Evolutionary conservation across 1,284 basidiomycete genomes (phyloP), one percentile per base, ranked within the genome.

Genomic region (Gomphus bonarii): DNA sequence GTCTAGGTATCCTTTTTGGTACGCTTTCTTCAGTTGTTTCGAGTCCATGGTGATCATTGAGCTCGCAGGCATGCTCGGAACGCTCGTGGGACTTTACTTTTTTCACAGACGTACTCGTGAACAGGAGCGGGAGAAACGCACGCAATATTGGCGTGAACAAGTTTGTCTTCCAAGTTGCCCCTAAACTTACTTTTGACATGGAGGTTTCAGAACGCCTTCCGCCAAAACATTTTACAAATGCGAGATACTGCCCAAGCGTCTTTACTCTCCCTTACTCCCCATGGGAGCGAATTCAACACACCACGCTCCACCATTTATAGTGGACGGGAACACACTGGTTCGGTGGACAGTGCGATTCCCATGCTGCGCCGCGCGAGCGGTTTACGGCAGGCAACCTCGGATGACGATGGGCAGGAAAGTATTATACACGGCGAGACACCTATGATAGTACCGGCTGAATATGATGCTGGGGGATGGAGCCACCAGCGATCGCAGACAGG

Each of bases 71-170:
- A 88, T 91, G 75, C 70, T 80, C 58, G 84, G 77, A 31, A 86
- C 85, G 4, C 74, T 91, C 49, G 69, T 79, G 44, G 76, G 76
- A 5, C 73, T 93, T 36, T 90, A 82, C 72, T 74, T 84, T 63
- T 63, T 87, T 11, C 91, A 92, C 66, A 72, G 80, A 30, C 80
- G 80, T 60, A 78, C 85, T 61, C 81, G 89, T 64, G 82, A 84
- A 53, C 71, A 75, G 60, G 88, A 91, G 65, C 83, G 87, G 53
- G 82, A 88, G 71, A 88, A 85, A 70, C 83, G 90, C 62, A 72
- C 84, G 53, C 85, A 91, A 64, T 92, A 93, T 70, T 92, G 90
- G 84, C 82, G 84, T 63, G 90, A 93, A 73, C 88, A 90, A 76
- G 85, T 84, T 62, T 57, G 71, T n/a, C 59, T 28, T 43, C 25